These are phyloP conservation scores for Prorocentrum cordatum DNA, from an alignment of 169 alveolate genomes.

Conservation along the genomic window DNA sequence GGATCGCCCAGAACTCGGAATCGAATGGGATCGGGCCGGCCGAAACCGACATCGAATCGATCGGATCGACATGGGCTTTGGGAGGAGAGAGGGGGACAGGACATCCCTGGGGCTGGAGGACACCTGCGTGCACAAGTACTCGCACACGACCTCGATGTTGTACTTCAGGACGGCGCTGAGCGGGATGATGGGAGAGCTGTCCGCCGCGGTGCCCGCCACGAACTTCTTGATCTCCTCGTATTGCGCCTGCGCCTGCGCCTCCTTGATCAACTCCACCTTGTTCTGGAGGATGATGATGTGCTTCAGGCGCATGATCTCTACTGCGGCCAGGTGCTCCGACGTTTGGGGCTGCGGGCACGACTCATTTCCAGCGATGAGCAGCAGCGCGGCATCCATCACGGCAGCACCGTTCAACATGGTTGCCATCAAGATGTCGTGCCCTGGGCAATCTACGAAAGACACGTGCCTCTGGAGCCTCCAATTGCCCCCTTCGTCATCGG, in stretches of 20 bases:
- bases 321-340: slow-evolving; percentile 98
- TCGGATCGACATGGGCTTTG: too few species aligned
- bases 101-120: too few species aligned
- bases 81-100: too few species aligned
- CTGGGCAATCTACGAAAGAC: slow-evolving; percentile 99
- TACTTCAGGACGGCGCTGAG: slow-evolving; percentile 85
- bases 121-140: slow-evolving; percentile 88
- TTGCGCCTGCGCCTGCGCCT: slow-evolving; percentile 89
- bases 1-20: too few species aligned
- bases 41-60: too few species aligned
- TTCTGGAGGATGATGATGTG: slow-evolving; percentile 90
- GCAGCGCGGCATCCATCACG: slow-evolving; percentile 98
- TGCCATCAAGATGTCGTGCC: slow-evolving; percentile 99
- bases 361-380: slow-evolving; percentile 80
- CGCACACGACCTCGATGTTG: slow-evolving; percentile 92
- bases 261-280: slow-evolving; percentile 93
- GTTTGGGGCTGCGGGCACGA: slow-evolving; percentile 67
- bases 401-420: slow-evolving; percentile 99
- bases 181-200: slow-evolving; percentile 51
- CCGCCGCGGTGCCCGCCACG: slow-evolving; percentile 94
- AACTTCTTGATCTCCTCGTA: slow-evolving; percentile 89
- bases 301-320: slow-evolving; percentile 96
- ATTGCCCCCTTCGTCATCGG: not conserved
- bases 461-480: slow-evolving; percentile 84
- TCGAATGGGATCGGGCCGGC: too few species aligned